Conservation (phyloP, 345 rosid species). For the Eucalyptus erythrocorys region DNA sequence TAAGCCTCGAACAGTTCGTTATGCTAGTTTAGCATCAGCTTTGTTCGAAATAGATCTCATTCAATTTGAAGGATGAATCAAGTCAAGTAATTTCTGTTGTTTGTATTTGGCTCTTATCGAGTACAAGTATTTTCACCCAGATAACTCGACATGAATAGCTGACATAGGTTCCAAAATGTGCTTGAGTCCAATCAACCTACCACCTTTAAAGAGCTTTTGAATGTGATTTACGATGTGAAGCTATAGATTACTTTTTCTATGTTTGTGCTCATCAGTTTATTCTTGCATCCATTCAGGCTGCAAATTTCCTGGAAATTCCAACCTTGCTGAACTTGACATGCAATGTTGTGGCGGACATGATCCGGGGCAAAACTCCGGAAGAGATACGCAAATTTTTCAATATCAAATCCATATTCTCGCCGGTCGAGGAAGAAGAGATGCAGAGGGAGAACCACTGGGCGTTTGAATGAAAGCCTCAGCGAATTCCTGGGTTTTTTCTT, state of each 20-base stretch:
- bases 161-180: not conserved
- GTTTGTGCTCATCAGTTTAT: not conserved
- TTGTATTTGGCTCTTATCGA: not conserved
- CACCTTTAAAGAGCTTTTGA: not conserved
- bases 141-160: not conserved
- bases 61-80: not conserved
- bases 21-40: not conserved
- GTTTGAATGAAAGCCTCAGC: not conserved
- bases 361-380: not conserved
- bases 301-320: not conserved
- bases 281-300: not conserved
- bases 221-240: not conserved
- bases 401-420: not conserved
- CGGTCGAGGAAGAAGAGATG: not conserved
- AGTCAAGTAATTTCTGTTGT: not conserved
- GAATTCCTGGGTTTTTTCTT: not conserved
- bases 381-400: not conserved
- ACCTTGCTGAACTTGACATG: not conserved
- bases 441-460: not conserved
- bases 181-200: not conserved
- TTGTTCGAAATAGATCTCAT: not conserved
- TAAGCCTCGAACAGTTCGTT: accelerated
- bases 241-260: not conserved
- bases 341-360: not conserved
- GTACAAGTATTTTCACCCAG: not conserved